Evolutionary conservation across 2,329 filamentous ascomycete genomes (phyloP).

Genomic region (Stylonectria norvegica): DNA sequence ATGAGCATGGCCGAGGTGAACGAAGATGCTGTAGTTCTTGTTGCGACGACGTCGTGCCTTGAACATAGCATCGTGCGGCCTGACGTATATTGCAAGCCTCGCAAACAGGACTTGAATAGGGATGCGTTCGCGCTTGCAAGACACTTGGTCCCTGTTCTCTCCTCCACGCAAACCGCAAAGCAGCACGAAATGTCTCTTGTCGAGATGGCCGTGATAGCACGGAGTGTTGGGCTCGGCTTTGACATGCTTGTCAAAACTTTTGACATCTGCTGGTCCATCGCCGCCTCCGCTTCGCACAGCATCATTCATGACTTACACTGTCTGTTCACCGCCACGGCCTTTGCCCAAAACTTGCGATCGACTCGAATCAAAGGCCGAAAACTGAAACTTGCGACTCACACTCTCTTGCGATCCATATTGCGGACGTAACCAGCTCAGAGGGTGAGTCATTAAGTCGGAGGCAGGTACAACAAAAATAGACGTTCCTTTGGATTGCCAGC

Average conservation of each 20-base stretch:
- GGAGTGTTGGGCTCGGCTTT: conserved; percentile 18
- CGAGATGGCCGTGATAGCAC: conserved; percentile 11
- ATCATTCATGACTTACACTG: too few relatives aligned
- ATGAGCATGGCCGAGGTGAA: too few relatives aligned
- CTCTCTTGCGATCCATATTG: conserved; percentile 12
- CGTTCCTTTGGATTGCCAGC: conserved; percentile 9
- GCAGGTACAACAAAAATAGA: conserved; percentile 13
- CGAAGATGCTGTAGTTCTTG: neutral
- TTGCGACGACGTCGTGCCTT: conserved; percentile 12
- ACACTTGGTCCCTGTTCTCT: conserved; percentile 9
- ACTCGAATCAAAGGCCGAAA: too few relatives aligned
- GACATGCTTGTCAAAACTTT: conserved; percentile 19
- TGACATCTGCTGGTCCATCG: conserved; percentile 10
- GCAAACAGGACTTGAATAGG: conserved; percentile 24
- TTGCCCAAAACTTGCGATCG: neutral
- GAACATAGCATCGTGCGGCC: conserved; percentile 6
- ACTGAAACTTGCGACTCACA: too few relatives aligned
- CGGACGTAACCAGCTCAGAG: conserved; percentile 13
- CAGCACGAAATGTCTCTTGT: conserved; percentile 8
- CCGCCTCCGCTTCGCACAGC: neutral
- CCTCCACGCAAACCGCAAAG: neutral
- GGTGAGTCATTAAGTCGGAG: neutral
- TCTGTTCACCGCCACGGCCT: neutral
- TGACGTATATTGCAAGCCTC: conserved; percentile 13
- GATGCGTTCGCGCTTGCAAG: conserved; percentile 24